A percentile compares a stretch with the other conserved stretches of the same genome.
Conservation (phyloP, 768 basidiomycete genomes). For the Lactarius vividus region DNA sequence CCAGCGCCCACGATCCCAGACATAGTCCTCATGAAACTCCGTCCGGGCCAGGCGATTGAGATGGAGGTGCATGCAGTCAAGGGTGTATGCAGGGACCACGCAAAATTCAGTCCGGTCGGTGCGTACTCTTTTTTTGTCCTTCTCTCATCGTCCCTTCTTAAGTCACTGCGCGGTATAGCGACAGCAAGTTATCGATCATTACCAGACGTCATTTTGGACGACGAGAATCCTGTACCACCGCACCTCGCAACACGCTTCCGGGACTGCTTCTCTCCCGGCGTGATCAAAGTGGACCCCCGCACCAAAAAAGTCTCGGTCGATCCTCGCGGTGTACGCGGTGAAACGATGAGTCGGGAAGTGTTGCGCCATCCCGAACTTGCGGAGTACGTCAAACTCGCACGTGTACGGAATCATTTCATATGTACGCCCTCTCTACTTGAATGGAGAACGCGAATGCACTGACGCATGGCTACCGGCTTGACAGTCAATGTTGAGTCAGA, state of each 20-base stretch:
- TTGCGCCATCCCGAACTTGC: constrained; percentile 89
- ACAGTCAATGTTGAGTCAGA: constrained; percentile 89
- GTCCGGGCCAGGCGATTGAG: constrained; percentile 86
- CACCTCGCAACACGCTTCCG: constrained; percentile 79
- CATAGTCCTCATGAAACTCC: constrained; percentile 86
- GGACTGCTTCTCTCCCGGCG: constrained; percentile 83
- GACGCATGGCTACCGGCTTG: constrained; percentile 11
- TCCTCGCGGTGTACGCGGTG: constrained; percentile 65
- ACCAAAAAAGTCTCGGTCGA: constrained; percentile 65
- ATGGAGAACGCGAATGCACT: neutral
- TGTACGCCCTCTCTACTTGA: constrained; percentile 50
- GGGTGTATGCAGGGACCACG: constrained; percentile 90
- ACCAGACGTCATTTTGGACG: constrained; percentile 72
- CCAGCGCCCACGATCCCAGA: constrained; percentile 73
- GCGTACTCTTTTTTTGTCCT: constrained; percentile 29
- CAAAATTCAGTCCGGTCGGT: constrained; percentile 97
- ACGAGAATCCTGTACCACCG: constrained; percentile 70
- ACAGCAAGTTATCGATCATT: constrained; percentile 94
- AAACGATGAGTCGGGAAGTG: constrained; percentile 90
- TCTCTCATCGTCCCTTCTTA: constrained; percentile 1
- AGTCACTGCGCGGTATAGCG: constrained; percentile 44
- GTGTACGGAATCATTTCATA: constrained; percentile 89
- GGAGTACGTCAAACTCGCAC: constrained; percentile 74
- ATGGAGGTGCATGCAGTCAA: constrained; percentile 91
- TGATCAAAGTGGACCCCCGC: constrained; percentile 58